A percentile compares a stretch with the other conserved stretches of the same genome.
Evolutionary conservation across 495 filamentous ascomycete genomes (phyloP).

Genomic region (Podospora comata): DNA sequence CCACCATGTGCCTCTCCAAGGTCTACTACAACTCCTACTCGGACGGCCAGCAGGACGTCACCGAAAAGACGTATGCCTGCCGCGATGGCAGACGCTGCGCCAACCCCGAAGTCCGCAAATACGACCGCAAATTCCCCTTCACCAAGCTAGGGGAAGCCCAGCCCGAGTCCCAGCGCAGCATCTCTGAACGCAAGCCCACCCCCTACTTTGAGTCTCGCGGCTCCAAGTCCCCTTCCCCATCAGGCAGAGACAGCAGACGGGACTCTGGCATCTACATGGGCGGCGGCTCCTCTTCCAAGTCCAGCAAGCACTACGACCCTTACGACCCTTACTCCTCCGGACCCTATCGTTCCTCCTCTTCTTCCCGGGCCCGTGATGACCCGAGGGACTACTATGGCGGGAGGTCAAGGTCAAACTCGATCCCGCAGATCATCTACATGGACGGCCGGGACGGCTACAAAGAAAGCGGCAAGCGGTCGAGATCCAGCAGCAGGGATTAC

Average conservation of each 20-base stretch:
- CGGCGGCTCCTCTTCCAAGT: conserved; percentile 18
- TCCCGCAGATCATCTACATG: conserved; percentile 29
- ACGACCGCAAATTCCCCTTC: conserved; percentile 29
- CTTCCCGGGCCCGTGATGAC: conserved; percentile 15
- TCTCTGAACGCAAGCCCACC: conserved; percentile 26
- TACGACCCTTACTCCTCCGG: conserved; percentile 19
- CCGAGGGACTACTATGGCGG: conserved; percentile 25
- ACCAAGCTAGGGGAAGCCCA: conserved; percentile 28
- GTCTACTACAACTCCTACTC: conserved; percentile 37
- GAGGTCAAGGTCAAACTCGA: conserved; percentile 23
- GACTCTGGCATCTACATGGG: conserved; percentile 35
- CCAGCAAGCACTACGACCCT: conserved; percentile 25
- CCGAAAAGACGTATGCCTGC: conserved; percentile 32
- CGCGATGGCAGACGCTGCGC: conserved; percentile 26
- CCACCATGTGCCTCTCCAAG: conserved; percentile 45
- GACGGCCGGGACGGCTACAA: conserved; percentile 15
- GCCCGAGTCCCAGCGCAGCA: conserved; percentile 22
- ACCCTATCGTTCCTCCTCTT: conserved; percentile 13
- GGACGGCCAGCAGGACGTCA: conserved; percentile 31
- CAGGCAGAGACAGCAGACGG: conserved; percentile 28
- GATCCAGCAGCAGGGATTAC: conserved; percentile 20
- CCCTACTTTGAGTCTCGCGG: conserved; percentile 31
- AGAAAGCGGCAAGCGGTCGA: conserved; percentile 17
- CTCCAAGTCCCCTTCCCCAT: conserved; percentile 43
- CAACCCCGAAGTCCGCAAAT: conserved; percentile 26